These are phyloP conservation scores for Paramecium pentaurelia DNA, from an alignment of 73 alveolate genomes.

Conservation along the genomic window DNA sequence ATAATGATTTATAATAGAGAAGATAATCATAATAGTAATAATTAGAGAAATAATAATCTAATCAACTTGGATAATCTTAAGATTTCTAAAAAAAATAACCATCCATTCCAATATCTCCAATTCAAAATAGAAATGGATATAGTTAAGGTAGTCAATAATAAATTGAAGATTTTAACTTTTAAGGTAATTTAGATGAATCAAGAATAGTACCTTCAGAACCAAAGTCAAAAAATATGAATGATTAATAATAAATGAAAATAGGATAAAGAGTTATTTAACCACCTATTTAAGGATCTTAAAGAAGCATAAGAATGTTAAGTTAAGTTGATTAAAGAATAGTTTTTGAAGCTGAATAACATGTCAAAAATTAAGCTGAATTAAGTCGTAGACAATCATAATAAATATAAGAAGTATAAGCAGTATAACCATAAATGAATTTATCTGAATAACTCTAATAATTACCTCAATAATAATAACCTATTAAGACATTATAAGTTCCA, in stretches of 20 bases:
- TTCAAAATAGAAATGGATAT: neutral
- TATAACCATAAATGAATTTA: neutral
- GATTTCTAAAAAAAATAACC: neutral
- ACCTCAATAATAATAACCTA: neutral
- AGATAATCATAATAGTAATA: neutral
- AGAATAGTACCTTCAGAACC: neutral
- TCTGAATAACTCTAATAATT: neutral
- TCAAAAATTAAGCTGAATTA: neutral
- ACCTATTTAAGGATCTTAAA: neutral
- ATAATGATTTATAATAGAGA: neutral
- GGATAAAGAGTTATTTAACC: neutral
- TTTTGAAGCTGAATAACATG: neutral
- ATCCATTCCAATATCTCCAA: neutral
- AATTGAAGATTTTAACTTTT: neutral
- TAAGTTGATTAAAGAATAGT: constrained; percentile 14
- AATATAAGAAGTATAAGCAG: neutral
- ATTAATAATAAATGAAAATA: neutral
- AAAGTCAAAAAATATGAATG: neutral
- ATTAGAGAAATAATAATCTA: neutral
- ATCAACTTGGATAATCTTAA: neutral
- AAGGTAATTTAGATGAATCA: neutral
- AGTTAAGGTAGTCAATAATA: neutral
- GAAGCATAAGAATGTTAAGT: neutral
- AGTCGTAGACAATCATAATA: neutral
- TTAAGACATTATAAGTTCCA: neutral